Evolutionary conservation across 441 rosid species (phyloP).

Genomic region (Adansonia madagascariensis): DNA sequence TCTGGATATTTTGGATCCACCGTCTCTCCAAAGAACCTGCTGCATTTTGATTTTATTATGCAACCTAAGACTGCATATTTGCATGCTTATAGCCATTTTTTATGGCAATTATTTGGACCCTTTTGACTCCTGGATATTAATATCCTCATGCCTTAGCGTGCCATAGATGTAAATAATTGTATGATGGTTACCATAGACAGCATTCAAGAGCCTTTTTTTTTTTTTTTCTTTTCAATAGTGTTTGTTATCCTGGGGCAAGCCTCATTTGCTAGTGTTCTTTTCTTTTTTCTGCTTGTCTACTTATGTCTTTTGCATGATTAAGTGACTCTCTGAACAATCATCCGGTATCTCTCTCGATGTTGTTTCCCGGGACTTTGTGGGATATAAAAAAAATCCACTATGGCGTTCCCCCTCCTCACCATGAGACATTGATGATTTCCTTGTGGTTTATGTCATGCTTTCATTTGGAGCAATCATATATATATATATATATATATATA

Average conservation of each 20-base stretch:
- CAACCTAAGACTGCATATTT: background rate
- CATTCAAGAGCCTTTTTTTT: background rate
- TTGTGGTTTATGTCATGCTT: slow-evolving; percentile 9
- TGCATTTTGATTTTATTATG: background rate
- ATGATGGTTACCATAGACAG: background rate
- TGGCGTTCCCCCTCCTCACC: background rate
- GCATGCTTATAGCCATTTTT: background rate
- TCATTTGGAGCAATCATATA: background rate
- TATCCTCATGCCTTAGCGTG: background rate
- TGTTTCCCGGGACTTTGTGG: background rate
- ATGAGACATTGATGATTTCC: background rate
- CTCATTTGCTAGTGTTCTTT: background rate
- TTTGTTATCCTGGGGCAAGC: background rate
- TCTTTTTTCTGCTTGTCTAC: background rate
- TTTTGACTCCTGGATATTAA: background rate
- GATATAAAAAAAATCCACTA: background rate
- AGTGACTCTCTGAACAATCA: background rate
- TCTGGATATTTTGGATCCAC: background rate
- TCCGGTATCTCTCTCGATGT: background rate
- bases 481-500: background rate
- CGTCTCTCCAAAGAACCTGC: background rate
- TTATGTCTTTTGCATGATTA: background rate
- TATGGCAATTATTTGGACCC: background rate
- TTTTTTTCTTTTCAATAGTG: slow-evolving; percentile 6
- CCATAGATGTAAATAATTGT: background rate